Percentiles rank a stretch among this genome's conserved stretches.
These are phyloP conservation scores for Aspergillus puulaauensis DNA, from an alignment of 2,329 filamentous ascomycete genomes.

Conservation along the genomic window DNA sequence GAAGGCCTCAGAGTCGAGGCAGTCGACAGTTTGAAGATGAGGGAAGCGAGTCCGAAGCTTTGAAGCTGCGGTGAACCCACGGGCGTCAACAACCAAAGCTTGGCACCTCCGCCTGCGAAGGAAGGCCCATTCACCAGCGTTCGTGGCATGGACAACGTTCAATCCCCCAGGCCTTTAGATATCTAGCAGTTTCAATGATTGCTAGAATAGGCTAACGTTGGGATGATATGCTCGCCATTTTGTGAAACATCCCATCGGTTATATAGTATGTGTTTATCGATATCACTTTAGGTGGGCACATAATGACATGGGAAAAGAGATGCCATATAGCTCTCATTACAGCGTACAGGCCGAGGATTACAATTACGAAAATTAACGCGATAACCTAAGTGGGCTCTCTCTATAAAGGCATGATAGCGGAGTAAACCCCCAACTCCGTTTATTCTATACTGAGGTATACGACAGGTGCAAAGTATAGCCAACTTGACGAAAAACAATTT, in stretches of 20 bases:
- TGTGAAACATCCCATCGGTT: neutral
- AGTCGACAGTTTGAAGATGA: neutral
- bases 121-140: too few species aligned
- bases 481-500: neutral
- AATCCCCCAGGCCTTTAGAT: too few species aligned
- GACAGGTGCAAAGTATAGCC: neutral
- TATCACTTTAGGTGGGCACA: neutral
- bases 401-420: neutral
- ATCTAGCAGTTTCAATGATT: too few species aligned
- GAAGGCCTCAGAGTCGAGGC: neutral
- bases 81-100: conserved; percentile 2
- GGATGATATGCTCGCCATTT: neutral
- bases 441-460: neutral
- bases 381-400: too few species aligned
- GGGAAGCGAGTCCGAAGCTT: neutral
- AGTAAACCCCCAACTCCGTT: neutral
- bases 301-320: neutral
- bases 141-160: too few species aligned
- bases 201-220: neutral
- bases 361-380: too few species aligned
- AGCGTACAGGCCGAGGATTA: too few species aligned
- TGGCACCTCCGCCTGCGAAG: neutral
- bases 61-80: conserved; percentile 1
- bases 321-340: too few species aligned
- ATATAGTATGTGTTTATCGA: neutral